These are phyloP conservation scores for Cladophialophora immunda DNA, from an alignment of 2,329 filamentous ascomycete genomes.

Conservation along the genomic window DNA sequence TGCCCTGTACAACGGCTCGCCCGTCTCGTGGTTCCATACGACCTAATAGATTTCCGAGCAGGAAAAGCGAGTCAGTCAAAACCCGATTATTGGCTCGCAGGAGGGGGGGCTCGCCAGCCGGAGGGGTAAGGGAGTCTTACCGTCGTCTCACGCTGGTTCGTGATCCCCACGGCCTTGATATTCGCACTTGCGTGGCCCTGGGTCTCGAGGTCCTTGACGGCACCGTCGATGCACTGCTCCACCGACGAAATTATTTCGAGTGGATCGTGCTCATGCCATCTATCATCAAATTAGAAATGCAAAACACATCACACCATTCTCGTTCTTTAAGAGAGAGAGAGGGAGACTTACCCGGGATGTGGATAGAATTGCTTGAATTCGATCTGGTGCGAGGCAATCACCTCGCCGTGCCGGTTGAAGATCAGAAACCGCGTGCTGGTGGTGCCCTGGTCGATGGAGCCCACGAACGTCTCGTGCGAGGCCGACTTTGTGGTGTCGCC, in stretches of 20 bases:
- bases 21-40: conserved; percentile 82
- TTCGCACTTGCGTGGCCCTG: conserved; percentile 72
- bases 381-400: conserved; percentile 82
- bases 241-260: conserved; percentile 78
- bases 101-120: too few species aligned
- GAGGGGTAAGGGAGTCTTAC: conserved; percentile 36
- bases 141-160: conserved; percentile 89
- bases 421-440: conserved; percentile 90
- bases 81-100: too few species aligned
- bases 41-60: conserved; percentile 48
- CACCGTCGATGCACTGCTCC: conserved; percentile 79
- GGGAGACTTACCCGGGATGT: conserved; percentile 72
- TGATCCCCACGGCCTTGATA: conserved; percentile 82
- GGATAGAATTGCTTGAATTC: conserved; percentile 88
- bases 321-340: too few species aligned
- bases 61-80: neutral
- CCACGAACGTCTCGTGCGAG: conserved; percentile 72
- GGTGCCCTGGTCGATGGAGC: conserved; percentile 89
- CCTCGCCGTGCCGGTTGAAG: conserved; percentile 80
- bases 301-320: neutral
- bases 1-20: conserved; percentile 83
- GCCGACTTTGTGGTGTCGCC: conserved; percentile 17
- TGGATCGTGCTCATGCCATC: conserved; percentile 91
- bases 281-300: conserved; percentile 46
- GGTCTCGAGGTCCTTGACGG: conserved; percentile 74